A percentile compares a stretch with the other conserved stretches of the same genome.
Evolutionary conservation across 2,329 filamentous ascomycete genomes (phyloP).

Genomic region (Aspergillus sp.): DNA sequence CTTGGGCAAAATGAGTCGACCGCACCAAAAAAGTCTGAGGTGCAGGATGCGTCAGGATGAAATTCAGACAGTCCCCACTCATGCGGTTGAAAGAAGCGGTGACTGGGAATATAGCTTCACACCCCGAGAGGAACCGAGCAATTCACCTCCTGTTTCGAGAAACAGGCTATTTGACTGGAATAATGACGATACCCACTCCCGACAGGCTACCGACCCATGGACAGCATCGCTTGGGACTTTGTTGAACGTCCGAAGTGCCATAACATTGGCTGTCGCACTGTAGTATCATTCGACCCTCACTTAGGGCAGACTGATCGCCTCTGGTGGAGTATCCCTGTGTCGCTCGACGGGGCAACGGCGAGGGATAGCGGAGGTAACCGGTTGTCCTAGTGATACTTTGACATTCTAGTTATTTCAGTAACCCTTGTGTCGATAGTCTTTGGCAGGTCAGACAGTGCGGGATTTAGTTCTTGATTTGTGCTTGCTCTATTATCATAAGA

Average conservation of each 20-base stretch:
- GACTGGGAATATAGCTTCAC: neutral
- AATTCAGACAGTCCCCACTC: neutral
- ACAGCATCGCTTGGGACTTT: neutral
- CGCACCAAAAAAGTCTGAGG: neutral
- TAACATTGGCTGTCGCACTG: neutral
- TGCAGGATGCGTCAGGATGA: neutral
- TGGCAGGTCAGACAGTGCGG: neutral
- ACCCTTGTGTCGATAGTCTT: slow-evolving; percentile 14
- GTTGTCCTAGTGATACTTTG: neutral
- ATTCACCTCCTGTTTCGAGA: no score
- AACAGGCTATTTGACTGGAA: neutral
- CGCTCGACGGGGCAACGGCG: neutral
- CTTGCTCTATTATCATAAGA: slow-evolving; percentile 32
- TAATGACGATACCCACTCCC: neutral
- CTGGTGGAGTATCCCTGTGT: neutral
- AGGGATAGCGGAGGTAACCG: slow-evolving; percentile 2
- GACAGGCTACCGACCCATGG: no score
- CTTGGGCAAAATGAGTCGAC: neutral
- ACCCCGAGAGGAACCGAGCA: neutral
- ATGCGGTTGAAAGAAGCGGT: neutral
- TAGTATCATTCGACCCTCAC: neutral
- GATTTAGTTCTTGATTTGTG: slow-evolving; percentile 17
- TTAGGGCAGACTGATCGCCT: no score
- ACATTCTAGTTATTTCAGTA: neutral
- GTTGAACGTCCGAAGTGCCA: neutral